Evolutionary conservation across 768 basidiomycete species (phyloP), one percentile per base, ranked within the genome.

Genomic region (Suillus subaureus): DNA sequence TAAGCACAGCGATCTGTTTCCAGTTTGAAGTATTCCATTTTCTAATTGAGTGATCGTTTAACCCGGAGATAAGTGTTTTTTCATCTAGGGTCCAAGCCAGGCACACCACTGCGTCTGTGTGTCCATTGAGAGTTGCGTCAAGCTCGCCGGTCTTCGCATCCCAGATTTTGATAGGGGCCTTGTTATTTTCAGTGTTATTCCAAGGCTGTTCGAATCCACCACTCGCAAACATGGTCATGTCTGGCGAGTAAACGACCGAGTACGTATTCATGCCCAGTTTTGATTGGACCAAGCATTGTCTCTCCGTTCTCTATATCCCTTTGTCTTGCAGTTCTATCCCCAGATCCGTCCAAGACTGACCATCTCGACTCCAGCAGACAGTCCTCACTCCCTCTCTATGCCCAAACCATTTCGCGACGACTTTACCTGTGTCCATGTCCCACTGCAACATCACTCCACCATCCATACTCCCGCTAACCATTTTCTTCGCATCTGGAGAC

Each of bases 31-130:
- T 45, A n/a, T 2, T 5, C 45, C 45, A 47, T 47, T 5, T 47
- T 12, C n/a, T 47, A 6, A 23, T 47, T 0, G n/a, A 47, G 5
- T 23, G 0, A 23, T 47, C 45, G 0, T 0, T 6, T 4, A n/a
- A 47, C 45, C 45, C 45, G 5, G 45, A 47, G 1, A 47, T 23
- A 12, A 47, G 45, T 2, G 1, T 23, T 23, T n/a, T 23, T 47
- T n/a, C n/a, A 47, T 47, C 45, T 1, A 2, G 1, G n/a, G 4
- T 47, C 45, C 45, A 47, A 12, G n/a, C 43, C 21, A 45, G 11
- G 11, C 43, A n/a, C 8, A 4, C 2, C 21, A 45, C 21, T 5
- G 4, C 3, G 6, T 33, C 31, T 33, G 4, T 18, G 43, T n/a
- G 43, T 45, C 42, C 42, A n/a, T 45, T 11, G 1, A 45, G 43